These are phyloP conservation scores for Saturnispora quitensis DNA, from an alignment of 805 yeast species.

Conservation along the genomic window DNA sequence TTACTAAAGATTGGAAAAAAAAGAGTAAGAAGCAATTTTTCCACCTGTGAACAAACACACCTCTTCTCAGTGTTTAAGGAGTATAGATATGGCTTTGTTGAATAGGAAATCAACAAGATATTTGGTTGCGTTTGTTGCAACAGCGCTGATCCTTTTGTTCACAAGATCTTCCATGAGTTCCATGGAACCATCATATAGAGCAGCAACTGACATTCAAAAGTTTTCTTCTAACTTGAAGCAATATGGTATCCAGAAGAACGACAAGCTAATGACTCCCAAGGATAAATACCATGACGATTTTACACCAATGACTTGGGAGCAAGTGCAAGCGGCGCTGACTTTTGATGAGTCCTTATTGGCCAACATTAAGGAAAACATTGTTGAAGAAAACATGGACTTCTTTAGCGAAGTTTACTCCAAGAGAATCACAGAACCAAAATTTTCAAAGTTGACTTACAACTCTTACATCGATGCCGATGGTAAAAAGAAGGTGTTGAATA, in stretches of 20 bases:
- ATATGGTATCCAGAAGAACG: constrained; percentile 23
- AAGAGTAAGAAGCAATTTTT: not conserved
- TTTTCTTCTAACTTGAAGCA: constrained; percentile 18
- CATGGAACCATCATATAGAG: not conserved
- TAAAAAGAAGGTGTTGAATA: constrained; percentile 18
- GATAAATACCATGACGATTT: constrained; percentile 13
- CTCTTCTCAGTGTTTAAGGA: not conserved
- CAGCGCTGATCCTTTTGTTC: constrained; percentile 7
- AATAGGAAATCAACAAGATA: constrained; percentile 20
- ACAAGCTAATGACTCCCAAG: constrained; percentile 22
- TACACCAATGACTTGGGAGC: constrained; percentile 20
- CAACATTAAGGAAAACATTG: constrained; percentile 23
- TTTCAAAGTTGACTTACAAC: constrained; percentile 26
- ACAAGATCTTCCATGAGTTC: constrained; percentile 6
- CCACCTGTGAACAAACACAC: not conserved
- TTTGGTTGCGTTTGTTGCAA: constrained; percentile 11
- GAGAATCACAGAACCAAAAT: constrained; percentile 27
- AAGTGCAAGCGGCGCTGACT: constrained; percentile 20
- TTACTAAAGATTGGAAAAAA: not conserved
- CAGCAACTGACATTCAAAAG: constrained; percentile 13
- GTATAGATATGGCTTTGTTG: not conserved
- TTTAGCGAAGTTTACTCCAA: constrained; percentile 27
- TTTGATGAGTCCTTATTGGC: constrained; percentile 17
- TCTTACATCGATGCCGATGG: constrained; percentile 23
- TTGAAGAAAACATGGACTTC: constrained; percentile 27